Base-by-base conservation (phyloP, 164 flowering plant genomes). In the Pachysandra terminalis region DNA sequence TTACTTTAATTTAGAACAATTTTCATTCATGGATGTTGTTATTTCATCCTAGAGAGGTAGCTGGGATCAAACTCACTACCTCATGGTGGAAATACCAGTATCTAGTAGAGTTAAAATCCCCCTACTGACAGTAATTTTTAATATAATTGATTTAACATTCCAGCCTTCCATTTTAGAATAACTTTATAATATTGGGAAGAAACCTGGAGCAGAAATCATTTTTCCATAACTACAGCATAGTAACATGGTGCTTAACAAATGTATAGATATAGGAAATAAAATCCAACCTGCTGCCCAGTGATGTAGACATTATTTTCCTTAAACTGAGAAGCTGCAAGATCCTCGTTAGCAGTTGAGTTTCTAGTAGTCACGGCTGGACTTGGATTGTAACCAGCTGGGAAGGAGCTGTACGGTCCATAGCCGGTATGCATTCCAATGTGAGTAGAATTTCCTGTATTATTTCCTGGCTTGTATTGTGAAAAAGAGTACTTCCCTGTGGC, bases 281-380 rank as follows among this genome's bases (percentile, higher is more conserved):
- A 59, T 65, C 81, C 57, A 75, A 91, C 98, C 98, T 93, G 98
- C 72, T 86, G 98, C 22, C 89, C 96, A n/a, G 80, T 73, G 24
- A 80, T 76, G 76, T 85, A 88, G 67, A 79, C 79, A 78, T 78
- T 86, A 71, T 58, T 90, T 66, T 90, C 98, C 80, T 88, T 90
- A 79, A 79, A 87, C 66, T 86, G 91, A 51, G 95, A 78, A 23
- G 75, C 81, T 35, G 72, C 77, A 63, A 85, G 78, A 66, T 90
- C 91, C 72, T 93, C 96, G 81, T 80, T 87, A 51, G 82, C 67
- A 27, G 84, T 74, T 28, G 88, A 78, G 68, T 86, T 90, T 61
- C 86, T 89, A 52, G 87, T 80, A 21, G 84, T 61, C 53, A 85
- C 63, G 52, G 83, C 81, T 24, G 92, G 79, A 74, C 80, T 79